Base-by-base conservation (phyloP, 108 stramenopile species). In the Nannochloropsis gaditana region DNA sequence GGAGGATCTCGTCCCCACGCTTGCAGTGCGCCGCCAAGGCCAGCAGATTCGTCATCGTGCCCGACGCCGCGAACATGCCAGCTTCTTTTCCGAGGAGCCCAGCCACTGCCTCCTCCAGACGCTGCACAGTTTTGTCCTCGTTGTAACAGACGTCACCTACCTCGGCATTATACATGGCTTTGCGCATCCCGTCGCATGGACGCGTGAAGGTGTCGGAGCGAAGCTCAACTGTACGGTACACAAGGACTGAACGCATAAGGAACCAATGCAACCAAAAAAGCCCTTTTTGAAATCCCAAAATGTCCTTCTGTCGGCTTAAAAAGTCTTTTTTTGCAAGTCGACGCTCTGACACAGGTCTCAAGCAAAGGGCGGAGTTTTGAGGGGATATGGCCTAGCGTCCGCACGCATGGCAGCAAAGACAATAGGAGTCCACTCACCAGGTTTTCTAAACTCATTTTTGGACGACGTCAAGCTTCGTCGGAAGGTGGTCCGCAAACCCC, bases 1-100 rank as follows among this genome's bases (percentile, higher is more conserved):
- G 84, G 84, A 90, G 44, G 79, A 90, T 21, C 90, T 90, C 90
- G 50, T 87, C 81, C n/a, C 95, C 95, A 79, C 94, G 89, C 44
- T 91, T 90, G 83, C 96, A 95, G 88, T 96, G 96, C 5, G 94
- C 88, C 85, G 95, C 84, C 9, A 98, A 89, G 11, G 95, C 95
- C 17, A 94, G 91, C 9, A 99, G 91, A 92, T 99, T 99, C 8
- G 91, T 92, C 98, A 97, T 98, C 45, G 98, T 97, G 9, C 96
- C 97, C 11, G 96, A 96, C 11, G 98, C 97, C 81, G 97, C 88
- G 83, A 93, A 97, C 9, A 99, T 92, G 41, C 91, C 96, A 11
- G 85, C 47, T 85, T 96, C 94, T 83, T 97, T 98, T 44, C 94
- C 95, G 79, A 96, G 93, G 86, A 97, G 83, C 47, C 93, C 89